Base-by-base conservation (phyloP, 2,329 filamentous ascomycete genomes). In the Trichoderma harzianum region DNA sequence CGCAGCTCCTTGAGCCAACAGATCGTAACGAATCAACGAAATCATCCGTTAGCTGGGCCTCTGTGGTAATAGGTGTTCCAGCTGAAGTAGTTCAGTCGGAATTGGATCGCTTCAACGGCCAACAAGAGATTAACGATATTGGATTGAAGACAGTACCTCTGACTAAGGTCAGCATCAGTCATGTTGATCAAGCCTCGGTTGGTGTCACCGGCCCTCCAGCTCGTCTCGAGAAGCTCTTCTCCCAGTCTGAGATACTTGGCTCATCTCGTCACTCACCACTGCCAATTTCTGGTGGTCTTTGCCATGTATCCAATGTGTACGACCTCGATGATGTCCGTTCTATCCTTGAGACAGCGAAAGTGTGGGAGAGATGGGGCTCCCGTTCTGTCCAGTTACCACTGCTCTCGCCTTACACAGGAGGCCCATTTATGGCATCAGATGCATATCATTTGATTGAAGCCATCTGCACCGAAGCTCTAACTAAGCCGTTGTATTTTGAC, bases 281-380 rank as follows among this genome's bases (percentile, higher is more conserved):
- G 11, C 81, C 82, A 0, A 79, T 85, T 1, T 83, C 80, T 2
- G 78, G 79, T 1, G 75, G 64, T 18, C 51, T 84, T 5, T 84
- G 82, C 62, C 83, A 85, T 73, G 82, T 83, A 16, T 63, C 72
- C 0, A 82, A 85, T 71, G 76, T 85, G 21, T 84, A 84, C 74
- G 76, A 39, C 47, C 21, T 26, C 12, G 12, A 28, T 12, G 62
- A 71, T 26, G 55, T 66, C 12, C 6, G 43, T 28, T 26, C 30
- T 1, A 53, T 67, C 53, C 34, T 71, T 21, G 7, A 36, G 26
- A n/a, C 7, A 32, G 30, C 64, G 2, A 24, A 53, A 28, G 32
- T 67, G 10, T 26, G 32, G 51, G 4, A 57, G 24, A 34, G 51
- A 7, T 34, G 51, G 14, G 32, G 21, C 7, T 53, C 47, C 11